These are phyloP conservation scores for Pythium guiyangense DNA, from an alignment of 352 stramenopile species.

Conservation along the genomic window DNA sequence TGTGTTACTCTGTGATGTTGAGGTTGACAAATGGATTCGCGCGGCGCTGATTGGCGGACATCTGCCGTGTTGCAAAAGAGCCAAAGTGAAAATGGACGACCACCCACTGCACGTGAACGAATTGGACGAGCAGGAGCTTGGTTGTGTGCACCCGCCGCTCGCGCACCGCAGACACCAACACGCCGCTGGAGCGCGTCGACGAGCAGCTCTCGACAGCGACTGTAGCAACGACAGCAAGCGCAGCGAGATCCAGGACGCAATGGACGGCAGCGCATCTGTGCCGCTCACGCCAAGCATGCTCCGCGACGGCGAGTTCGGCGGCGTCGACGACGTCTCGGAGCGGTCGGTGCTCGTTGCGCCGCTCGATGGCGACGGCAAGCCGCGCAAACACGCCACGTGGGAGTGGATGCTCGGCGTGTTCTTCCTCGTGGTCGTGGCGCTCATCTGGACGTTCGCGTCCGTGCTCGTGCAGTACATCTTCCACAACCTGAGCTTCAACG, in stretches of 20 bases:
- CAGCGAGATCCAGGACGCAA: not conserved
- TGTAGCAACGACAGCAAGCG: not conserved
- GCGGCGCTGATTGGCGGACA: too few relatives aligned
- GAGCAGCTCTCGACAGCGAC: not conserved
- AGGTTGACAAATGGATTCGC: too few relatives aligned
- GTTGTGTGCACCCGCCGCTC: too few relatives aligned
- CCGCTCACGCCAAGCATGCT: conserved; percentile 3
- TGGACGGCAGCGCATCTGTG: conserved; percentile 9
- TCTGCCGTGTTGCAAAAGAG: too few relatives aligned
- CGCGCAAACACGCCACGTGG: conserved; percentile 31
- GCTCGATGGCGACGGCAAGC: conserved; percentile 3
- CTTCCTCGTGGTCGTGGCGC: conserved; percentile 70
- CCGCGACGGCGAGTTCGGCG: conserved; percentile 3
- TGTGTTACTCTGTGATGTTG: too few relatives aligned
- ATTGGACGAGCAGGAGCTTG: conserved; percentile 1
- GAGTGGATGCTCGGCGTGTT: conserved; percentile 70
- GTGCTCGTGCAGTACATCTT: conserved; percentile 90
- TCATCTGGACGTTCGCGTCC: conserved; percentile 84
- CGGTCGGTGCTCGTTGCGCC: conserved; percentile 21
- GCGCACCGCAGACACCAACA: conserved; percentile 6
- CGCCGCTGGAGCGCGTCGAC: not conserved
- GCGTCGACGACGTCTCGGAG: conserved; percentile 17
- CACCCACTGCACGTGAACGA: not conserved
- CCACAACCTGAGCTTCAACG: conserved; percentile 80
- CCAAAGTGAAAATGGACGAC: too few relatives aligned